Evolutionary conservation across 192 early-diverging fungal species (phyloP).

Genomic region (Coemansia sp.): DNA sequence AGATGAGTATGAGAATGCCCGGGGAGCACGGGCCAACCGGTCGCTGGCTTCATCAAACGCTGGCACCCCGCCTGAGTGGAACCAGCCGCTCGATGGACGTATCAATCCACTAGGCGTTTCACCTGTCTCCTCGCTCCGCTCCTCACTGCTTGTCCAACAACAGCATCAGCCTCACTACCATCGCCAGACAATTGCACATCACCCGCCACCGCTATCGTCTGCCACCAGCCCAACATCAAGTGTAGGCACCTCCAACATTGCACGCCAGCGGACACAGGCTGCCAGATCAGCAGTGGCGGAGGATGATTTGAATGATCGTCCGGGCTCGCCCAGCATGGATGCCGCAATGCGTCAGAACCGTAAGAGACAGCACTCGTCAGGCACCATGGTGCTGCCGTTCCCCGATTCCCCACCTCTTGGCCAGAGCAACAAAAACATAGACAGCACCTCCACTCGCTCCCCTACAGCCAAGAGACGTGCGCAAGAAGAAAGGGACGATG

Average conservation of each 20-base stretch:
- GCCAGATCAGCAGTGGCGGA: background rate
- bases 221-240: background rate
- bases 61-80: constrained; percentile 22
- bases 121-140: constrained; percentile 53
- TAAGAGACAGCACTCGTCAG: constrained; percentile 40
- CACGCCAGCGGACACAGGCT: background rate
- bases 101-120: constrained; percentile 33
- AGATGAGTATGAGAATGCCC: constrained; percentile 20
- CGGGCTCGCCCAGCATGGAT: constrained; percentile 26
- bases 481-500: background rate
- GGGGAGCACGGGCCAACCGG: background rate
- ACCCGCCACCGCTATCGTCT: background rate
- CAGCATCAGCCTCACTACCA: constrained; percentile 2
- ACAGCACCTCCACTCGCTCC: background rate
- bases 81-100: constrained; percentile 25
- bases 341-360: constrained; percentile 25
- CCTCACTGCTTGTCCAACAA: constrained; percentile 36
- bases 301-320: constrained; percentile 1
- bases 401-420: background rate
- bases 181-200: background rate
- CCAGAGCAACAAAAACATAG: background rate
- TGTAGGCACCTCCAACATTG: background rate
- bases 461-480: background rate
- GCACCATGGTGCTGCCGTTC: constrained; percentile 7
- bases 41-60: constrained; percentile 9